Evolutionary conservation across 1,284 basidiomycete genomes (phyloP), one percentile per base, ranked within the genome.

Genomic region (Cryptococcus depauperatus): DNA sequence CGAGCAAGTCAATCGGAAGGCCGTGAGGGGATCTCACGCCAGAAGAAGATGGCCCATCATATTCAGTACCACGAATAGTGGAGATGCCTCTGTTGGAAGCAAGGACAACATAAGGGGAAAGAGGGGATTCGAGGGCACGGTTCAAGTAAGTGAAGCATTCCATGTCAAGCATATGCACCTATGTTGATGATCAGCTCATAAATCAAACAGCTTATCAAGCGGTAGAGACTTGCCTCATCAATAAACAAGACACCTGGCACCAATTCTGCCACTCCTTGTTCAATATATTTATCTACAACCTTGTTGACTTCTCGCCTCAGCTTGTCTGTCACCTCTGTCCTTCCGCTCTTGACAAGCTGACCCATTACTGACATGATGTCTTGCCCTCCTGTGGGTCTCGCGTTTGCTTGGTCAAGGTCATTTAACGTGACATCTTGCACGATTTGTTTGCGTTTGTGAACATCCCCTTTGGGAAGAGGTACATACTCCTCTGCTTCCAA

Each of bases 281-380:
- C 91, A 32, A 98, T 93, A 69, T 98, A 98, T 38, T 84, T 79
- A 71, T 96, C 87, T 28, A 98, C 95, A n/a, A 97, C 88, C 62
- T 91, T 90, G 77, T 98, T 96, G 52, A 98, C 93, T 71, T 98
- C 93, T 51, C 82, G 77, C 46, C 93, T 77, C 40, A 98, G 76
- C 71, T 98, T 98, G 64, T 98, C 93, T 18, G 93, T 98, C 7
- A 98, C 84, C 68, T 98, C 93, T 7, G 93, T 98, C 55, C 92
- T 75, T 25, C 89, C 84, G 33, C 83, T 90, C 71, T 91, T 95
- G 56, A 96, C 88, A 8, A 98, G 76, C 65, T 91, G 93, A 4
- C 93, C 91, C 84, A 98, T 96, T 25, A 98, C 91, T 63, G 85
- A 88, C 92, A 97, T 96, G 66, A 98, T 96, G 63, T 97, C 93